phyloP scores from a whole-genome alignment of 2,329 filamentous ascomycete species.

The Aspergillus sp. region DNA sequence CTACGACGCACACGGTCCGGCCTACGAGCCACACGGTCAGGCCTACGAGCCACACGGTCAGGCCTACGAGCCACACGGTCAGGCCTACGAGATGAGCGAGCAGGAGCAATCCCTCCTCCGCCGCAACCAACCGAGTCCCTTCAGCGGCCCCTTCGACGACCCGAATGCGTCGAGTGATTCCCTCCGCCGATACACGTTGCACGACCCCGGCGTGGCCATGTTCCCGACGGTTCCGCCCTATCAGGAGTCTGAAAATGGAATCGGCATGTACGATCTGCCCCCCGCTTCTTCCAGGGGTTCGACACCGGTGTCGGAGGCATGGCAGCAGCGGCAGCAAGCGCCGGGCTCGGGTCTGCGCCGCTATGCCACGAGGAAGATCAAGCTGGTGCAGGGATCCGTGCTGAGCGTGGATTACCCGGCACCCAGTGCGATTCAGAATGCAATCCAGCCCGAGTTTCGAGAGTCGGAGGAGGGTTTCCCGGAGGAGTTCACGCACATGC shows the following conservation, averaged over 20 bases:
- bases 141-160: constrained; percentile 40
- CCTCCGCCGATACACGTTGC: constrained; percentile 23
- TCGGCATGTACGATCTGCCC: constrained; percentile 32
- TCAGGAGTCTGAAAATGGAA: constrained; percentile 51
- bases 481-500: constrained; percentile 95
- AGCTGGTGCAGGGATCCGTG: constrained; percentile 92
- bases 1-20: no score
- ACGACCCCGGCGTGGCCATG: constrained; percentile 45
- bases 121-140: constrained; percentile 32
- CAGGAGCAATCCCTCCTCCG: constrained; percentile 19
- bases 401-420: constrained; percentile 96
- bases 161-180: constrained; percentile 32
- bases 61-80: no score
- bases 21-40: no score
- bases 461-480: constrained; percentile 71
- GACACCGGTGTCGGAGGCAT: constrained; percentile 56
- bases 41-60: no score
- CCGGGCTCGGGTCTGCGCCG: constrained; percentile 59
- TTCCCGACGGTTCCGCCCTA: constrained; percentile 41
- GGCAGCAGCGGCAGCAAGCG: constrained; percentile 63
- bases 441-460: constrained; percentile 83
- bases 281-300: constrained; percentile 25
- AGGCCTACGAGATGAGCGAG: constrained; percentile 2
- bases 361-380: constrained; percentile 91
- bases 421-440: constrained; percentile 93